Evolutionary conservation across 1,284 basidiomycete species (phyloP).

Genomic region (Cutaneotrichosporon mucoides): DNA sequence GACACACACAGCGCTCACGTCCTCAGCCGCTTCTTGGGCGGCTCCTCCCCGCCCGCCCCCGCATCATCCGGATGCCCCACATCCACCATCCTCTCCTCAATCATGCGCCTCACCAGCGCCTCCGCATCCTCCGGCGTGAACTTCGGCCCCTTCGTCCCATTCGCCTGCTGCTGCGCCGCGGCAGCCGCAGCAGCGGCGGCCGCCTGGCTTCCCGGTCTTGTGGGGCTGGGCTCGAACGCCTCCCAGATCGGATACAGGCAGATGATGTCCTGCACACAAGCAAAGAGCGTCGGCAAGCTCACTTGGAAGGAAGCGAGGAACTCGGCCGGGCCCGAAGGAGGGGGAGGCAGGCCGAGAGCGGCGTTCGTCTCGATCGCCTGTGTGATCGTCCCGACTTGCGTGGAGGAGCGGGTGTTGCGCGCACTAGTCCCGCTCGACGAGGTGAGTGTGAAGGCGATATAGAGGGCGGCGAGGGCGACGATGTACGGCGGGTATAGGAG

Average conservation of each 20-base stretch:
- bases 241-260: constrained; percentile 85
- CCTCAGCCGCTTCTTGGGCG: constrained; percentile 22
- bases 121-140: constrained; percentile 44
- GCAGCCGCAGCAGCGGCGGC: neutral
- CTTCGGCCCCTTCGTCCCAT: constrained; percentile 11
- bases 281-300: constrained; percentile 73
- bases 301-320: constrained; percentile 85
- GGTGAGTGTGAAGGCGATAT: constrained; percentile 62
- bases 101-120: constrained; percentile 61
- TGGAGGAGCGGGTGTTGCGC: constrained; percentile 48
- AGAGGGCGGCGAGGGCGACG: constrained; percentile 85
- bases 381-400: constrained; percentile 52
- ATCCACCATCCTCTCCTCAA: constrained; percentile 62
- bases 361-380: constrained; percentile 36
- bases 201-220: neutral
- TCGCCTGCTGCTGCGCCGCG: constrained; percentile 34
- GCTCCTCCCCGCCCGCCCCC: constrained; percentile 13
- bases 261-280: constrained; percentile 85
- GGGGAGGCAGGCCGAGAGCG: constrained; percentile 32
- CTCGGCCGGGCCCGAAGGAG: constrained; percentile 46
- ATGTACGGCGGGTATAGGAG: constrained; percentile 90
- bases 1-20: neutral
- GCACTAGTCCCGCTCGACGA: constrained; percentile 31
- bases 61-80: constrained; percentile 54
- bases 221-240: constrained; percentile 53